Evolutionary conservation across 1,284 basidiomycete species (phyloP), one percentile per base, ranked within the genome.

Genomic region (Blastosporella zonata): DNA sequence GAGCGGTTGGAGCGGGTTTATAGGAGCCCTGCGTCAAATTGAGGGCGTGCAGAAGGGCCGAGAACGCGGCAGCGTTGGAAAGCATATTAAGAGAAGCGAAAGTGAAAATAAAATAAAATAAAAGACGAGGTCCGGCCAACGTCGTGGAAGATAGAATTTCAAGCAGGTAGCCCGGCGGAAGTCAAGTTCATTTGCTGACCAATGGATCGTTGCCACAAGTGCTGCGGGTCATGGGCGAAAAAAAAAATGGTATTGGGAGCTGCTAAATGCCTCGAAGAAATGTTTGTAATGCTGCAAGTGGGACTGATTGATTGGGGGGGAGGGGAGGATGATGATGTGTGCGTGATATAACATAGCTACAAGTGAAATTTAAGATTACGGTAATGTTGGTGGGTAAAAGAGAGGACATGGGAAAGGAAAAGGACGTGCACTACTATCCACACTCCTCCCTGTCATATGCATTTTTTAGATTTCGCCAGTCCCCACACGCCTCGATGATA

Each of bases 381-480:
- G 58, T 62, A 60, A 54, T 60, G 62, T 61, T 54, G 50, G 46
- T 43, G 44, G 7, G 12, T 44, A 51, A 52, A 55, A 53, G 49
- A 53, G 56, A 37, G 48, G 51, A 45, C 50, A 58, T 44, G 50
- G 54, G 55, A 56, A 55, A 61, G 62, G 62, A 65, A 62, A 62
- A 57, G 63, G 66, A 63, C 63, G 68, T 67, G 67, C 67, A 66
- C 69, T 71, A 69, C 68, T 60, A 66, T 69, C 64, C 64, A 57
- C 50, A 52, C 59, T 63, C 58, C 63, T 64, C 66, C 59, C 57
- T 50, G 47, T 47, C 43, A 44, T 58, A 43, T 40, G 37, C 31
- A 49, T 41, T 56, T 49, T 58, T 57, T 55, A 34, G 25, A 38
- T 55, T 53, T 55, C 55, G 48, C 41, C 49, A 49, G 37, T 47